Evolutionary conservation across 805 yeast genomes (phyloP), one percentile per base, ranked within the genome.

Genomic region (Blastobotrys muscicola): DNA sequence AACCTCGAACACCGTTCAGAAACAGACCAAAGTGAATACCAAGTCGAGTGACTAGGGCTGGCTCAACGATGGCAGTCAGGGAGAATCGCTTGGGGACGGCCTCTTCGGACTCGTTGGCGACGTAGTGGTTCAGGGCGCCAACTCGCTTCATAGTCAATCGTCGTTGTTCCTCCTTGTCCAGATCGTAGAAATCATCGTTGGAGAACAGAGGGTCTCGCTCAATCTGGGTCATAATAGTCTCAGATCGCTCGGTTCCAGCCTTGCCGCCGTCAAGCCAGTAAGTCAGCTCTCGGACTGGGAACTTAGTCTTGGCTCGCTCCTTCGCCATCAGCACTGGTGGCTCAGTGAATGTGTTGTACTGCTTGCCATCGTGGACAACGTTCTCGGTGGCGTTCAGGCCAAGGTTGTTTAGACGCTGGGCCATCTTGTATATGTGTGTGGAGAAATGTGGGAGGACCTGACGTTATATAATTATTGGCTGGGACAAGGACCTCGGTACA

Each of bases 11-110:
- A 45, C 95, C 85, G 45, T 78, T 75, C 42, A 85, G 71, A 60
- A 90, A 90, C 45, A 89, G 71, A 3, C 95, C 96, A 51, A 82
- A 70, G 67, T 89, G 94, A 44, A 89, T 87, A 35, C 95, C 95
- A 41, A 85, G 64, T 55, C 97, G 75, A 29, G 95, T 87, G 42
- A 78, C 76, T 37, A 83, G 67, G 52, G 80, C 80, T 12, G 95
- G 94, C 61, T 90, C 97, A 49, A 56, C 49, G 14, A 62, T 36
- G 8, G 62, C 57, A 6, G 63, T 46, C 15, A 58, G 32, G 7
- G 57, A 47, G 32, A 62, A 38, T 10, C 61, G 51, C 44, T 43
- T 44, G 37, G 42, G 44, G 30, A 57, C 48, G 13, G 51, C 58
- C 12, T 44, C 45, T 54, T 64, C 68, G 33, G 46, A 39, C 35